Percentiles rank a stretch among this genome's conserved stretches.
Conservation (phyloP, 805 yeast species). For the Candida corydali region DNA sequence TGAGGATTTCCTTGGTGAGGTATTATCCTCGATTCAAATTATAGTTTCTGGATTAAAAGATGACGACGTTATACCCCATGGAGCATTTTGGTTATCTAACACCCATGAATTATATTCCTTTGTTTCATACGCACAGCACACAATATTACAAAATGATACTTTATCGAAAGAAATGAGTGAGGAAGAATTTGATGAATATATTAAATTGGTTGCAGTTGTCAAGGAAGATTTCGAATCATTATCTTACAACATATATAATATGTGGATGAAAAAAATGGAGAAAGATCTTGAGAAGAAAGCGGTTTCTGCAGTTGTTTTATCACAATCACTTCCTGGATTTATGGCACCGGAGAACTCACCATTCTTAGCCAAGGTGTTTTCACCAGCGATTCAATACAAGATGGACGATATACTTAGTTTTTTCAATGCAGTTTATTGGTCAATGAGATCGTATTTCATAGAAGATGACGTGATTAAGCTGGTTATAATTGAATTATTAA, state of each 20-base stretch:
- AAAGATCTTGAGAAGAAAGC: conserved; percentile 87
- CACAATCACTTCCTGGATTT: conserved; percentile 95
- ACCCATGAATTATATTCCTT: conserved; percentile 94
- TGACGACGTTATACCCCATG: conserved; percentile 83
- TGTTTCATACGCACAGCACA: conserved; percentile 88
- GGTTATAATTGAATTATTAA: conserved; percentile 76
- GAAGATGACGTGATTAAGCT: conserved; percentile 82
- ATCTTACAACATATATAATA: conserved; percentile 89
- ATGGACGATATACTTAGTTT: conserved; percentile 93
- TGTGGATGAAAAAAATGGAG: conserved; percentile 96
- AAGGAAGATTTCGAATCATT: conserved; percentile 92
- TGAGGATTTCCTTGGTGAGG: conserved; percentile 87
- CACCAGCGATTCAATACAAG: conserved; percentile 65
- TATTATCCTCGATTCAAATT: conserved; percentile 79
- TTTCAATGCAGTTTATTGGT: conserved; percentile 87
- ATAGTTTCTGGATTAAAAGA: conserved; percentile 78
- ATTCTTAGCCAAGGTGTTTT: conserved; percentile 78
- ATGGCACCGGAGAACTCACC: conserved; percentile 80
- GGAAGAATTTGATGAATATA: conserved; percentile 84
- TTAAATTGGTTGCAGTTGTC: conserved; percentile 82
- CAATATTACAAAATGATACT: conserved; percentile 81
- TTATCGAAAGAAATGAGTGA: conserved; percentile 82
- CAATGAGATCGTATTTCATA: conserved; percentile 85
- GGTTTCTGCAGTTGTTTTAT: conserved; percentile 89
- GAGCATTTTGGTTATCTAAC: conserved; percentile 96